A percentile compares a stretch with the other conserved stretches of the same genome.
Conservation (phyloP, 805 yeast genomes). For the Pichia thaimueangensis region DNA sequence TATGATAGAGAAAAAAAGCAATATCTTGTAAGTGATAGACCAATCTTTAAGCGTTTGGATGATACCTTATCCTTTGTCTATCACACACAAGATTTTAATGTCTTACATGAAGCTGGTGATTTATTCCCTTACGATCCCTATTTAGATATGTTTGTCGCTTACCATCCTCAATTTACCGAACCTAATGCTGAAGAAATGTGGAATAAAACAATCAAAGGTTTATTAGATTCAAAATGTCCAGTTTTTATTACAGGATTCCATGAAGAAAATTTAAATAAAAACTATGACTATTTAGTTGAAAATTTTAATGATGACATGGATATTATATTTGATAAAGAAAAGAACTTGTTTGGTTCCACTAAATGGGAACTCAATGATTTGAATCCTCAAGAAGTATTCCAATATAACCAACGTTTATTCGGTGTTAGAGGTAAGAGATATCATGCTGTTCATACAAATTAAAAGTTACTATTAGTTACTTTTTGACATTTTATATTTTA, state of each 20-base stretch:
- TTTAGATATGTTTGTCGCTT: conserved; percentile 82
- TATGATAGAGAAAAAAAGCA: conserved; percentile 66
- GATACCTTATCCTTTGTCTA: conserved; percentile 65
- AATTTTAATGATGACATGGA: conserved; percentile 74
- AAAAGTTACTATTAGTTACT: neutral
- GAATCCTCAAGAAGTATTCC: conserved; percentile 90
- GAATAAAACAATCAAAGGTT: conserved; percentile 78
- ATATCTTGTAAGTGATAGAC: conserved; percentile 51
- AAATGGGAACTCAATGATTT: conserved; percentile 92
- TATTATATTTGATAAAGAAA: conserved; percentile 64
- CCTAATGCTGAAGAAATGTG: conserved; percentile 75
- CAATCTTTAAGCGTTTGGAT: conserved; percentile 70
- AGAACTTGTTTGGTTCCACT: conserved; percentile 74
- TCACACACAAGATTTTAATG: conserved; percentile 90
- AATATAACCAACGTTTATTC: conserved; percentile 81
- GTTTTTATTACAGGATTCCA: conserved; percentile 87
- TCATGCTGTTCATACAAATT: conserved; percentile 56
- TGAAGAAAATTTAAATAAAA: conserved; percentile 61
- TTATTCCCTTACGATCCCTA: conserved; percentile 98
- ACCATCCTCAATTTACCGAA: conserved; percentile 92
- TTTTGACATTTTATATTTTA: too few species aligned
- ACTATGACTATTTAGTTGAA: conserved; percentile 61
- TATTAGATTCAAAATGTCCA: conserved; percentile 90
- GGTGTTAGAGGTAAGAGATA: conserved; percentile 96
- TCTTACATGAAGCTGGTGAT: conserved; percentile 84